Base-by-base conservation (phyloP, 2,329 filamentous ascomycete genomes). In the Teratosphaeria nubilosa region DNA sequence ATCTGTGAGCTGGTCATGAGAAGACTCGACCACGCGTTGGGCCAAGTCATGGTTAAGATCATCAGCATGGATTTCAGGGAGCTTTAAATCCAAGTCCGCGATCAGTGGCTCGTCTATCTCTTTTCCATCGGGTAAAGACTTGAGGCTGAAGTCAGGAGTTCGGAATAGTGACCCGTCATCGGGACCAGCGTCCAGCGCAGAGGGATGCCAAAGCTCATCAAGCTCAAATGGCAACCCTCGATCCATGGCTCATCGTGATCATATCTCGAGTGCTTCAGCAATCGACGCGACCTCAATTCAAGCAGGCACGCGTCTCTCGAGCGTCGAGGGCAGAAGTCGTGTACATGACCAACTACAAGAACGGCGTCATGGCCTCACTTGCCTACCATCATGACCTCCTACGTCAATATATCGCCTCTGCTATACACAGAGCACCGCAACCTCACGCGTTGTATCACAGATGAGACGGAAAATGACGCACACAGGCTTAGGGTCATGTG, bases 11-110 rank as follows among this genome's bases (percentile, higher is more conserved):
- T 24, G 41, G 41, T 20, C 41, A 7, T 48, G 16, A 10, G 20
- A 48, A 20, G n/a, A 22, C n/a, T 22, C n/a, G 9, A 20, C 41
- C n/a, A 2, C 6, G 20, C n/a, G 41, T 10, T 48, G 9, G 22
- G 20, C 20, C 41, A 48, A 48, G n/a, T 48, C 41, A 48, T 48
- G n/a, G 4, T 48, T 16, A 48, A 20, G 41, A 48, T 48, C n/a
- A 48, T 20, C 67, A 5, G 70, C 53, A 5, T 72, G 68, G 3
- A 70, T 57, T 1, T 74, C 71, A 7, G 72, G 45, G 22, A 72
- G 63, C 76, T 76, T 78, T 2, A 77, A 59, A 57, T 76, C 72
- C 51, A 32, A 48, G 25, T 34, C 31, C 14, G 34, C 51, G 22
- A 34, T 54, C 14, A 34, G n/a, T 25, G 27, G 27, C 20, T 34